Conservation (phyloP, 345 rosid species). For the Eucalyptus urophylla region DNA sequence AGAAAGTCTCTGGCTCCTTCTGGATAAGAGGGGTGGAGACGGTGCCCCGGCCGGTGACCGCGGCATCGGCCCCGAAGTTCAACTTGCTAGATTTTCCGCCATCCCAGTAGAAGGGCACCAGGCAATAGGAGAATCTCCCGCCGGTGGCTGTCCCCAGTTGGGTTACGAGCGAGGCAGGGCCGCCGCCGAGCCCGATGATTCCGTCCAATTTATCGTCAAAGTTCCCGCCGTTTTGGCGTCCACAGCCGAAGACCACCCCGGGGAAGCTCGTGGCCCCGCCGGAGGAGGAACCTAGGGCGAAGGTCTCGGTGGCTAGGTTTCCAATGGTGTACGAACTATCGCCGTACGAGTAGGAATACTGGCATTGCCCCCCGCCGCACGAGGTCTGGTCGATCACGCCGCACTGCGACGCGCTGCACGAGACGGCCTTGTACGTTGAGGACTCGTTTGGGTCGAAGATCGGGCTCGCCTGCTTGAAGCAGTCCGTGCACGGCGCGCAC, state of each 20-base stretch:
- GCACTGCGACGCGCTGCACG: not conserved
- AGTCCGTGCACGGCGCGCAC: constrained; percentile 14
- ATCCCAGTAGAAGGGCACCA: constrained; percentile 15
- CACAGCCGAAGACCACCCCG: constrained; percentile 2
- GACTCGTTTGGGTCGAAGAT: constrained; percentile 3
- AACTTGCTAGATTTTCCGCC: constrained; percentile 11
- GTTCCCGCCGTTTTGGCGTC: constrained; percentile 3
- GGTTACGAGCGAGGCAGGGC: not conserved
- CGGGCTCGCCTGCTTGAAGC: constrained; percentile 6
- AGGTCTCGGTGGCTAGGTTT: not conserved
- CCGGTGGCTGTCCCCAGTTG: constrained; percentile 8
- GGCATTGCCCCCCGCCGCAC: not conserved
- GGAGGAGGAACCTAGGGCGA: not conserved
- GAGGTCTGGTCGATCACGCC: not conserved
- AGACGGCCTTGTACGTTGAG: not conserved
- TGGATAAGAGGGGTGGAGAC: constrained; percentile 25
- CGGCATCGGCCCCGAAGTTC: not conserved
- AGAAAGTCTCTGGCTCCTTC: constrained; percentile 20
- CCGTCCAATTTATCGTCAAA: not conserved
- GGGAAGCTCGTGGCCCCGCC: not conserved
- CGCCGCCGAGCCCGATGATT: constrained; percentile 12
- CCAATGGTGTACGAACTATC: not conserved
- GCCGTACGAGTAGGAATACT: constrained; percentile 1
- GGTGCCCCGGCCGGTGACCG: not conserved
- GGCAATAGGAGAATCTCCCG: constrained; percentile 47